phyloP scores from a whole-genome alignment of 805 yeast species.

The Candida argentea region DNA sequence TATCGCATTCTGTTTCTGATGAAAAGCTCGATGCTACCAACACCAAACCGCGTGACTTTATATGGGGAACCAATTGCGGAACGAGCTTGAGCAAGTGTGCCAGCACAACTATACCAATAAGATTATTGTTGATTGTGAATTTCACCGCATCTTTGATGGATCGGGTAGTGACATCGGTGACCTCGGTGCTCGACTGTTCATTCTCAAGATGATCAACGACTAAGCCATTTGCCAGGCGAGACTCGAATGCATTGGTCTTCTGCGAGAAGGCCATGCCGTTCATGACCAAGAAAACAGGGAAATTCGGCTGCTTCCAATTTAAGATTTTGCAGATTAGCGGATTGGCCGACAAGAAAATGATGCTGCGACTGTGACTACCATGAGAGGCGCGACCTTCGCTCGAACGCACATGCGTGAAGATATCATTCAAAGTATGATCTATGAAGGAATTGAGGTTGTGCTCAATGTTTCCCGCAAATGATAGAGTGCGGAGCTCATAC shows the following conservation, averaged over 20 bases:
- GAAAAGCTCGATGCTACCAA: conserved; percentile 58
- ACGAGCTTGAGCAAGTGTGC: conserved; percentile 59
- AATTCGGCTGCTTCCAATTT: conserved; percentile 98
- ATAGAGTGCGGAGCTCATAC: conserved; percentile 27
- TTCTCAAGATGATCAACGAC: conserved; percentile 14
- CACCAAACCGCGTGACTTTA: conserved; percentile 72
- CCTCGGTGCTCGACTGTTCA: conserved; percentile 1
- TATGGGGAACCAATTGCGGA: conserved; percentile 64
- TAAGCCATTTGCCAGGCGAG: conserved; percentile 31
- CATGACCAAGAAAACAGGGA: conserved; percentile 83
- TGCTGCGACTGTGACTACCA: conserved; percentile 39
- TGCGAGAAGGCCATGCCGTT: conserved; percentile 43
- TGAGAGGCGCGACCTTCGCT: conserved; percentile 11
- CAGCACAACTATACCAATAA: conserved; percentile 77
- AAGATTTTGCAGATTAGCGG: conserved; percentile 86
- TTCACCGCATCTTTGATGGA: conserved; percentile 75
- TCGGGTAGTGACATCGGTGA: conserved; percentile 31
- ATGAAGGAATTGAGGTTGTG: conserved; percentile 61
- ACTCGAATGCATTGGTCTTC: conserved; percentile 20
- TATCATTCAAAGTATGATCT: conserved; percentile 58
- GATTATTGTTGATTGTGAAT: conserved; percentile 73
- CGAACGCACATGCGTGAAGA: conserved; percentile 67
- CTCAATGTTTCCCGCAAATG: conserved; percentile 32
- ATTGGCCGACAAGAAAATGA: conserved; percentile 79
- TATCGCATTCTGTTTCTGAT: conserved; percentile 15